Evolutionary conservation across 108 stramenopile genomes (phyloP).

Genomic region (Conticribra weissflogii): DNA sequence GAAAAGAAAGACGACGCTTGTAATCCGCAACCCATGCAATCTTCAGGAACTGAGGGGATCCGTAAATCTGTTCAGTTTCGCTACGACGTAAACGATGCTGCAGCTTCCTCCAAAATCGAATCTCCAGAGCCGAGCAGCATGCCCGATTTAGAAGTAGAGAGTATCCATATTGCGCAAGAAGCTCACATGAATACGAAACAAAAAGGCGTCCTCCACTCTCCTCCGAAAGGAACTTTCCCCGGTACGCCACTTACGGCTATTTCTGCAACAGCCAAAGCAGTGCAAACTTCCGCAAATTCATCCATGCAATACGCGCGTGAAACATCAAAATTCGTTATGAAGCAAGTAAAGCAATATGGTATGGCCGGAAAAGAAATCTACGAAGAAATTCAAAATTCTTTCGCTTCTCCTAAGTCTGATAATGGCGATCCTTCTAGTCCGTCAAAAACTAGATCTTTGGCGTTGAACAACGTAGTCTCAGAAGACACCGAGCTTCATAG

Average conservation of each 20-base stretch:
- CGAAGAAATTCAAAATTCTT: slow-evolving; percentile 20
- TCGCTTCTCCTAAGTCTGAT: too few species aligned
- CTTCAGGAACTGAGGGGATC: too few species aligned
- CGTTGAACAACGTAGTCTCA: too few species aligned
- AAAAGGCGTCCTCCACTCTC: slow-evolving; percentile 18
- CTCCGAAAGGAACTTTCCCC: too few species aligned
- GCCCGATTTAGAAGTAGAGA: too few species aligned
- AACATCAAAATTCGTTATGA: slow-evolving; percentile 29
- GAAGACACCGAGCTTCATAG: slow-evolving; percentile 38
- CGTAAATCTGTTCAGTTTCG: too few species aligned
- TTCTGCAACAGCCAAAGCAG: slow-evolving; percentile 5
- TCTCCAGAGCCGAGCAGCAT: too few species aligned
- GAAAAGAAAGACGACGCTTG: too few species aligned
- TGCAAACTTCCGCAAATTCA: background rate
- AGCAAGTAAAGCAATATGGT: slow-evolving; percentile 36
- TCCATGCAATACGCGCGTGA: slow-evolving; percentile 16
- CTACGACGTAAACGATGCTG: too few species aligned
- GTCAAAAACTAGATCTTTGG: background rate
- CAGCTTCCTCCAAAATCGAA: too few species aligned
- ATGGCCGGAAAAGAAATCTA: slow-evolving; percentile 29
- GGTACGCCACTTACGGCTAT: background rate
- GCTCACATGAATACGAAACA: background rate
- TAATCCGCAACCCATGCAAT: too few species aligned
- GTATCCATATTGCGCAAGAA: too few species aligned
- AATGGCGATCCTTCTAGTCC: slow-evolving; percentile 1